Conservation (phyloP, 164 flowering plant species). For the Vitis rotundifolia region DNA sequence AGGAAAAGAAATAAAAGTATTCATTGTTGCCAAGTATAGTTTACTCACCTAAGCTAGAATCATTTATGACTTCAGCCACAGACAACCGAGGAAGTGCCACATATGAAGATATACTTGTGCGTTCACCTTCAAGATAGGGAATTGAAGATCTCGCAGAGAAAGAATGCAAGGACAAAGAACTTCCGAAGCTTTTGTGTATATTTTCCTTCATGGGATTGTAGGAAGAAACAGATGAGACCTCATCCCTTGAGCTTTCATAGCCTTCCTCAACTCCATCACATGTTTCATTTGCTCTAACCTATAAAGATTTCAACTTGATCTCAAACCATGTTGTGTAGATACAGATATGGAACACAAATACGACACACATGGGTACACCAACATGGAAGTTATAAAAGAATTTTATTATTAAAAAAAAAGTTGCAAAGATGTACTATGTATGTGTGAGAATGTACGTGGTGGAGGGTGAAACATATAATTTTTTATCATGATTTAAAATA, state of each 20-base stretch:
- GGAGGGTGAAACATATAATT: too few species aligned
- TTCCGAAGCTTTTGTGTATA: constrained; percentile 57
- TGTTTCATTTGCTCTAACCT: constrained; percentile 80
- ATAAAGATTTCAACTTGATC: constrained; percentile 6
- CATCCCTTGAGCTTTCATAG: constrained; percentile 92
- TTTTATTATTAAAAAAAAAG: too few species aligned
- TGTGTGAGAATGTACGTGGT: too few species aligned
- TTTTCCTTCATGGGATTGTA: constrained; percentile 69
- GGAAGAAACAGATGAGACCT: constrained; percentile 85
- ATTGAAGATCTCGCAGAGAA: constrained; percentile 51
- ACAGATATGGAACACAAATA: too few species aligned
- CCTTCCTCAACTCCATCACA: constrained; percentile 85
- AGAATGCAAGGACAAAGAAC: constrained; percentile 81
- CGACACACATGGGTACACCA: too few species aligned
- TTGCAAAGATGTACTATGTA: too few species aligned
- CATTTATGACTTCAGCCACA: constrained; percentile 68
- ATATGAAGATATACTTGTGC: constrained; percentile 58
- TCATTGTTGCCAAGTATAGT: background rate
- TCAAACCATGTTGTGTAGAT: background rate
- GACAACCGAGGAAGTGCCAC: constrained; percentile 57
- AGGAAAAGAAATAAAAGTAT: too few species aligned
- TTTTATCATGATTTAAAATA: too few species aligned
- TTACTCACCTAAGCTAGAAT: constrained; percentile 59
- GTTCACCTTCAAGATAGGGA: constrained; percentile 52
- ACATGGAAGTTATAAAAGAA: too few species aligned